Conservation (phyloP, 176 grass and related monocot species). For the Lolium perenne region DNA sequence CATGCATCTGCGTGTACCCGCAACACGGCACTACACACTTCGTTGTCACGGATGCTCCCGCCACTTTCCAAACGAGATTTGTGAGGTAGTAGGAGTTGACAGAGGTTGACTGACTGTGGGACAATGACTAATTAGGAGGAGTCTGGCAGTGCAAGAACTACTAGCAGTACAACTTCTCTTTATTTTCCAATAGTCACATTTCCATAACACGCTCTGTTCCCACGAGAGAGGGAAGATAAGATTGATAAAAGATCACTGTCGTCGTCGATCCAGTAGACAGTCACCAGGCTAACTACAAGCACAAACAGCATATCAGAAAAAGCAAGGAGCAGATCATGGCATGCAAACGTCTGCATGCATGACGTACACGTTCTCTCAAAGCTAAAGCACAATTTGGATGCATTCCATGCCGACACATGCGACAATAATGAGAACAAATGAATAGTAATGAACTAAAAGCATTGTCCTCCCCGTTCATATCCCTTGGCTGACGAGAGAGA, state of each 20-base stretch:
- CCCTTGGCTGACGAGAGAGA: too few relatives aligned
- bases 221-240: background rate
- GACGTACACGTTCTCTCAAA: constrained; percentile 8
- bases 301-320: background rate
- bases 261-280: background rate
- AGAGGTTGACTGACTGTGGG: background rate
- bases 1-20: constrained; percentile 2
- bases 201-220: background rate
- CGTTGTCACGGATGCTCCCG: background rate
- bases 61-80: constrained; percentile 12
- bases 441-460: too few relatives aligned
- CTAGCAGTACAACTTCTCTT: background rate
- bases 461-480: too few relatives aligned
- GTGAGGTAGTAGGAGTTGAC: background rate
- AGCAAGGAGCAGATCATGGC: constrained; percentile 27
- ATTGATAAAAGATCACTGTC: background rate
- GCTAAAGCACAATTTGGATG: constrained; percentile 33
- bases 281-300: background rate
- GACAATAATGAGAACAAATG: background rate
- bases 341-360: constrained; percentile 6
- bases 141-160: background rate
- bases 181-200: background rate
- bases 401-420: constrained; percentile 28
- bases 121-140: background rate
- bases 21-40: background rate